Evolutionary conservation across 1,284 basidiomycete genomes (phyloP), one percentile per base, ranked within the genome.

Genomic region (Cutaneotrichosporon sp.): DNA sequence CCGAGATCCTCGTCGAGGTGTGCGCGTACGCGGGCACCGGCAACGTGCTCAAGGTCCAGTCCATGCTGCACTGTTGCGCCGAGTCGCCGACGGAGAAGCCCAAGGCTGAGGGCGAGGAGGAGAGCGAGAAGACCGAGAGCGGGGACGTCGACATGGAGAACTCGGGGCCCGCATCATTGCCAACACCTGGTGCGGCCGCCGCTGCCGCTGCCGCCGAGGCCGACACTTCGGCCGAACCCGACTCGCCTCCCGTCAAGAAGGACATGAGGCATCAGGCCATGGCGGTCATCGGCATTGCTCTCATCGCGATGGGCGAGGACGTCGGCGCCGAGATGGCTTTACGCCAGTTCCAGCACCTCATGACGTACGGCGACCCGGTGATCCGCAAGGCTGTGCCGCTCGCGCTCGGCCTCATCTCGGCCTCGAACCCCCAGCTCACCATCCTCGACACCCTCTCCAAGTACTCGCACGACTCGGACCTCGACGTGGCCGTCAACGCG

Each of bases 381-480:
- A 94, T 99, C 71, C 89, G 97, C 36, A 91, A 91, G 83, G 84
- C 90, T 1, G 90, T 99, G n/a, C 97, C 97, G 18, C 87, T 99
- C 7, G 97, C 95, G 7, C 87, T 99, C 52, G 95, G 92, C 64
- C 87, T 99, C 57, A 87, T 98, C 75, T 93, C 89, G 76, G 88
- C 93, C 18, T 99, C 97, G 58, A 97, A 99, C 81, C 97, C 97
- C 18, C 90, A 92, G 79, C 85, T 98, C n/a, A 84, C 90, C 31
- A 90, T 99, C 66, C 87, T 99, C 69, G 97, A 99, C 79, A 98
- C 94, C 0, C 87, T 99, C 8, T 98, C 95, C n/a, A 97, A 97
- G 79, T 99, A 99, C 83, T 97, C 93, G 68, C 97, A 99, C 83
- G 97, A 99, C 83, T 95, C 90, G 73, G 97, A 99, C 80, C 87